These are phyloP conservation scores for Colletotrichum coccodes DNA, from an alignment of 2,329 filamentous ascomycete species.

Conservation along the genomic window DNA sequence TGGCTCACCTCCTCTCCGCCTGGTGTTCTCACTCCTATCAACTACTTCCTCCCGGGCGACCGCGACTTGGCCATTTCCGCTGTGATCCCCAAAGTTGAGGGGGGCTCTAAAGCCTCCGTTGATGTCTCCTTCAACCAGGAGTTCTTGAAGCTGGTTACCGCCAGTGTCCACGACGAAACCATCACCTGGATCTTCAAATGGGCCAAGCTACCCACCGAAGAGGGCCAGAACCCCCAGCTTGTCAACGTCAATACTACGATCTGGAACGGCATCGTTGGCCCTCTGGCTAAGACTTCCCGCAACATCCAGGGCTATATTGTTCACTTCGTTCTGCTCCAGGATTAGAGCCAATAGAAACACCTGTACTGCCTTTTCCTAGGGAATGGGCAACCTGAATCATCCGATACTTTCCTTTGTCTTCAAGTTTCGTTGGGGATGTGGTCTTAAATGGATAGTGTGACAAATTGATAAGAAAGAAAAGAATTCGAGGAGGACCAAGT, in stretches of 20 bases:
- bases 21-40: not conserved
- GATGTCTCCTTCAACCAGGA: not conserved
- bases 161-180: not conserved
- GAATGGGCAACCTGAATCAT: no score
- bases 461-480: no score
- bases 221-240: constrained; percentile 5
- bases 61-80: not conserved
- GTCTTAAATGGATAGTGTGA: no score
- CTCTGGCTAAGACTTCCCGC: not conserved
- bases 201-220: not conserved
- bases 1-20: not conserved
- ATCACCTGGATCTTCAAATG: not conserved
- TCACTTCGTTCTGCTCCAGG: not conserved
- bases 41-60: not conserved
- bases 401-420: no score
- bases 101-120: not conserved
- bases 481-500: no score
- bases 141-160: not conserved
- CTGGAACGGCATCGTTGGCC: not conserved
- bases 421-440: no score
- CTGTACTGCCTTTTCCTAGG: no score
- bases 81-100: not conserved
- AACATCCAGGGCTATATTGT: not conserved
- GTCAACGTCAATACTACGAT: not conserved
- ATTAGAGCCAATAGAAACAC: no score